Percentiles rank a stretch among this genome's conserved stretches.
These are phyloP conservation scores for Saccharomyces hybrid DNA, from an alignment of 1,139 yeast genomes.

Conservation along the genomic window DNA sequence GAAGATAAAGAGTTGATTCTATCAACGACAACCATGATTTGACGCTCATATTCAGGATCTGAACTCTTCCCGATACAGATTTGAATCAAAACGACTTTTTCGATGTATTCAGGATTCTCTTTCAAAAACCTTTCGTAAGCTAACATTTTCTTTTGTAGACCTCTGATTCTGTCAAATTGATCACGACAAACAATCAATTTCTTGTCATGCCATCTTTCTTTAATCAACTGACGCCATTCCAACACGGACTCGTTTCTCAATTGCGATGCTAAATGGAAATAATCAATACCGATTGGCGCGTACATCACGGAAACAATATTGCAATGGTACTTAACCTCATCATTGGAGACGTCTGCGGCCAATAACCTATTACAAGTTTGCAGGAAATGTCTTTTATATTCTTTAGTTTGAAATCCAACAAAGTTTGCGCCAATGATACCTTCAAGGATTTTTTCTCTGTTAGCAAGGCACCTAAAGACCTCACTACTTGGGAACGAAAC, in stretches of 20 bases:
- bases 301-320: constrained; percentile 57
- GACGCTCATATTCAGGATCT: constrained; percentile 52
- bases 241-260: constrained; percentile 45
- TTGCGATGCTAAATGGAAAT: constrained; percentile 42
- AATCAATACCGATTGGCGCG: constrained; percentile 82
- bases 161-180: constrained; percentile 75
- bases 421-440: constrained; percentile 86
- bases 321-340: constrained; percentile 59
- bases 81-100: constrained; percentile 66
- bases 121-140: constrained; percentile 75
- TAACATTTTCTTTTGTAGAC: constrained; percentile 72
- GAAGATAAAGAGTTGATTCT: constrained; percentile 69
- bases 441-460: constrained; percentile 59
- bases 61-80: constrained; percentile 56
- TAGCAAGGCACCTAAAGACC: constrained; percentile 86
- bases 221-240: constrained; percentile 60
- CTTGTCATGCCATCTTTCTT: constrained; percentile 63
- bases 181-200: constrained; percentile 75
- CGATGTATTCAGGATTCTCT: constrained; percentile 59
- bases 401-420: constrained; percentile 80
- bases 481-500: constrained; percentile 92
- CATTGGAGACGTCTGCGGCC: constrained; percentile 67
- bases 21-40: constrained; percentile 66
- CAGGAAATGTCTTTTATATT: constrained; percentile 81
- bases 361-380: constrained; percentile 80